Evolutionary conservation across 1,284 basidiomycete genomes (phyloP).

Genomic region (Ustilago curta): DNA sequence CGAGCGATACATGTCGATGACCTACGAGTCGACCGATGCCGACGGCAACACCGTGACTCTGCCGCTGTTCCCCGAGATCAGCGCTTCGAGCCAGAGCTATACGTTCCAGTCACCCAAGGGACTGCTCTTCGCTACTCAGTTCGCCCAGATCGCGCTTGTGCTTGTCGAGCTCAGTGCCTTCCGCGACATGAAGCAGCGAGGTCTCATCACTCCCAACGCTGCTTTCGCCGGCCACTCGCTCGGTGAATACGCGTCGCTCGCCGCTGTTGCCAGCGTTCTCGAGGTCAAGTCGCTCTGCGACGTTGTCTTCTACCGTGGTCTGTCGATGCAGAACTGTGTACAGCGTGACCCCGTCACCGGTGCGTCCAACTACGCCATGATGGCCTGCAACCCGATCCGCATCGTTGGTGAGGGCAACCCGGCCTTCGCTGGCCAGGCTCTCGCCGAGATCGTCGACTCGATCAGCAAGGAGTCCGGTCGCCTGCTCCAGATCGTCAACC

Average conservation of each 20-base stretch:
- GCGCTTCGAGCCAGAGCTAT: slow-evolving; percentile 73
- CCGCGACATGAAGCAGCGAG: slow-evolving; percentile 96
- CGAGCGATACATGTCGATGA: slow-evolving; percentile 98
- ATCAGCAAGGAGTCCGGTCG: slow-evolving; percentile 75
- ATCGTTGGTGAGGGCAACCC: slow-evolving; percentile 73
- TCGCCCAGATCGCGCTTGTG: slow-evolving; percentile 93
- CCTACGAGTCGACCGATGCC: slow-evolving; percentile 89
- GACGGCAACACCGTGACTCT: slow-evolving; percentile 77
- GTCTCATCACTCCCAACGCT: slow-evolving; percentile 89
- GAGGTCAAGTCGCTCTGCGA: slow-evolving; percentile 96
- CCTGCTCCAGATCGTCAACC: slow-evolving; percentile 86
- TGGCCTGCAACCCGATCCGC: slow-evolving; percentile 95
- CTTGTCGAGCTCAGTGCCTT: slow-evolving; percentile 98
- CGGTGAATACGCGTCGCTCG: slow-evolving; percentile 96
- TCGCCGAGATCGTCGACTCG: slow-evolving; percentile 91
- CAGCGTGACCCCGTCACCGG: slow-evolving; percentile 54
- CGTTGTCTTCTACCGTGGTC: slow-evolving; percentile 98
- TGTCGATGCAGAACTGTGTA: slow-evolving; percentile 80
- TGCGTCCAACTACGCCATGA: slow-evolving; percentile 85
- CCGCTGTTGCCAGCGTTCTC: slow-evolving; percentile 94
- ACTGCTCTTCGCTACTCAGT: slow-evolving; percentile 95
- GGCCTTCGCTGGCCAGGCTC: slow-evolving; percentile 82
- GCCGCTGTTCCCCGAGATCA: slow-evolving; percentile 66
- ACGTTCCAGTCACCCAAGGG: slow-evolving; percentile 97
- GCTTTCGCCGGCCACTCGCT: slow-evolving; percentile 97